Evolutionary conservation across 2,329 filamentous ascomycete genomes (phyloP).

Genomic region (Monosporascus cannonballus): DNA sequence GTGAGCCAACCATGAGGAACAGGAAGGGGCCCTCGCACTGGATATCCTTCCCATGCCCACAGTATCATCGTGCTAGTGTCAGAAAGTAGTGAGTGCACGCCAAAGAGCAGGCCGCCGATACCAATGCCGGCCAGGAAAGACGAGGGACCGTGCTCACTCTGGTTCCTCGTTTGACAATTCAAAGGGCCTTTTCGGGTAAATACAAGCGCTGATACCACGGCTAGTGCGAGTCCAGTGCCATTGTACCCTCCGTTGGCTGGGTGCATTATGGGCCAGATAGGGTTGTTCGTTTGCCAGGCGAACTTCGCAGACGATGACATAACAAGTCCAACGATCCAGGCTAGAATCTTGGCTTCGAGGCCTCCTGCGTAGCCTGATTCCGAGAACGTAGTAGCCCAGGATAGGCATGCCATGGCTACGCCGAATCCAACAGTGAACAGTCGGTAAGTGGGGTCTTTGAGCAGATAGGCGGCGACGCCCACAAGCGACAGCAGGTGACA

Average conservation of each 20-base stretch:
- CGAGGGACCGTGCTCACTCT: constrained; percentile 52
- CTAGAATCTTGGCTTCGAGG: constrained; percentile 75
- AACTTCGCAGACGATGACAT: constrained; percentile 88
- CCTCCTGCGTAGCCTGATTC: constrained; percentile 68
- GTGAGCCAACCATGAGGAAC: constrained; percentile 88
- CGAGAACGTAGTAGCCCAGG: constrained; percentile 77
- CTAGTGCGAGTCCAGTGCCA: constrained; percentile 70
- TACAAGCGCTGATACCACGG: constrained; percentile 66
- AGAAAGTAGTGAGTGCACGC: constrained; percentile 84
- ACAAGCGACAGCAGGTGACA: constrained; percentile 72
- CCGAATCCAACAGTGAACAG: constrained; percentile 78
- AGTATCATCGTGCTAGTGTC: constrained; percentile 98
- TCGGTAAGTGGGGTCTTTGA: constrained; percentile 65
- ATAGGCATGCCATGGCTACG: constrained; percentile 72
- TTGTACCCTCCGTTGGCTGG: constrained; percentile 89
- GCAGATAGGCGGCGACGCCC: constrained; percentile 73
- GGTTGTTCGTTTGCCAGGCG: constrained; percentile 90
- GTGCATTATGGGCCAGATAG: constrained; percentile 93
- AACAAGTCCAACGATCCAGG: constrained; percentile 75
- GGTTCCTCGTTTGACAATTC: constrained; percentile 28
- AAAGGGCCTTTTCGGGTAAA: constrained; percentile 63
- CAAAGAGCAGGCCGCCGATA: constrained; percentile 79
- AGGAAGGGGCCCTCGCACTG: constrained; percentile 78
- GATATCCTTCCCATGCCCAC: constrained; percentile 97
- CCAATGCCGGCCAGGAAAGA: constrained; percentile 68